These are phyloP conservation scores for Ceratocystis papillata DNA, from an alignment of 2,329 filamentous ascomycete genomes.

Conservation along the genomic window DNA sequence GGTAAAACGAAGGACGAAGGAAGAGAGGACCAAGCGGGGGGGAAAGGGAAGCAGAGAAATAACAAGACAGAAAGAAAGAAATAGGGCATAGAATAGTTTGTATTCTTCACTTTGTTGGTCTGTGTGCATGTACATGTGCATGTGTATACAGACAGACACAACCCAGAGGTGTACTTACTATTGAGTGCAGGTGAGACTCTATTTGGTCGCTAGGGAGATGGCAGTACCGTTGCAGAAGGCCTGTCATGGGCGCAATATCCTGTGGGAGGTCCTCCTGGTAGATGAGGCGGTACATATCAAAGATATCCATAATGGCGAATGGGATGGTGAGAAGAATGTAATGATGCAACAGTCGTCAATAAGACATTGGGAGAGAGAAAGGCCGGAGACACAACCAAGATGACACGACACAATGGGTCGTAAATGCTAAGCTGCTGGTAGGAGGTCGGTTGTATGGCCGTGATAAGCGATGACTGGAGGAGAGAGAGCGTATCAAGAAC, in stretches of 20 bases:
- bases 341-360: neutral
- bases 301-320: constrained; percentile 23
- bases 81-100: neutral
- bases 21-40: neutral
- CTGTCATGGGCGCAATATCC: constrained; percentile 32
- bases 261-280: constrained; percentile 30
- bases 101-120: neutral
- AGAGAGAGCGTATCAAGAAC: too few relatives aligned
- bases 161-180: constrained; percentile 21
- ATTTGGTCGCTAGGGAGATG: constrained; percentile 32
- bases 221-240: constrained; percentile 35
- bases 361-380: neutral
- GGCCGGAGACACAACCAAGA: neutral
- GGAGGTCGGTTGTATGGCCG: too few relatives aligned
- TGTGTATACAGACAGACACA: neutral
- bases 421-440: too few relatives aligned
- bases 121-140: neutral
- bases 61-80: neutral
- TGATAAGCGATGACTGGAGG: too few relatives aligned
- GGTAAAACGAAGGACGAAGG: neutral
- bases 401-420: neutral
- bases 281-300: constrained; percentile 25
- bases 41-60: neutral
- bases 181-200: constrained; percentile 28
- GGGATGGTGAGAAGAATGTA: neutral